Base-by-base conservation (phyloP, 352 stramenopile genomes). In the Phytopythium helicoides region DNA sequence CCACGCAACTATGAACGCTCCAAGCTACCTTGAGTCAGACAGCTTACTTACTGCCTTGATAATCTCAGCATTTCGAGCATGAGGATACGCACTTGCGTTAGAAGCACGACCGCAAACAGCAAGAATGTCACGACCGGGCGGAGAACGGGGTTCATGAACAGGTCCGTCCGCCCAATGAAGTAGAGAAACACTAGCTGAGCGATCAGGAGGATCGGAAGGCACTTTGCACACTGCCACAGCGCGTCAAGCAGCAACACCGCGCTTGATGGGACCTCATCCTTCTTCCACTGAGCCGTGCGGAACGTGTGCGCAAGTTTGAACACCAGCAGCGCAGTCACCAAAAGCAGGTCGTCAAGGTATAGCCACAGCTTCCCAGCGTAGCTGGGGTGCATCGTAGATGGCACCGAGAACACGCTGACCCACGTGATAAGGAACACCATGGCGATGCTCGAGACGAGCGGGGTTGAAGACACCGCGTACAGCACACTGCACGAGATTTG, bases 141-240 rank as follows among this genome's bases (percentile, higher is more conserved):
- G 9, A 92, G 59, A 60, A 92, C 81, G 1, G 81, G 81, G 64
- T 92, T 89, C 65, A 72, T 66, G 51, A 92, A 87, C 67, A 60
- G 71, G 58, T 92, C 81, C 0, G 73, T 89, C 19, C 76, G 76
- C 0, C 75, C 77, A 15, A 86, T 56, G 41, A 79, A 62, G 64
- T 81, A 84, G 7, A 92, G 70, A 46, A 89, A 78, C 48, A 73
- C 39, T 15, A 76, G 39, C 55, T 89, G 76, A 12, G 73, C 52
- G 5, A 66, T 33, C 19, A 89, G 28, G 18, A 92, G 56, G 47
- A 73, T 34, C 16, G 76, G 78, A 19, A 92, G 44, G 25, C 73
- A 72, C 58, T 76, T 74, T 40, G 64, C 34, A 58, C 76, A 83
- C 41, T 62, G 71, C 52, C 66, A 67, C 28, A 89, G 54, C 10